Evolutionary conservation across 108 stramenopile genomes (phyloP), one percentile per base, ranked within the genome.

Genomic region (Skeletonema marinoi): DNA sequence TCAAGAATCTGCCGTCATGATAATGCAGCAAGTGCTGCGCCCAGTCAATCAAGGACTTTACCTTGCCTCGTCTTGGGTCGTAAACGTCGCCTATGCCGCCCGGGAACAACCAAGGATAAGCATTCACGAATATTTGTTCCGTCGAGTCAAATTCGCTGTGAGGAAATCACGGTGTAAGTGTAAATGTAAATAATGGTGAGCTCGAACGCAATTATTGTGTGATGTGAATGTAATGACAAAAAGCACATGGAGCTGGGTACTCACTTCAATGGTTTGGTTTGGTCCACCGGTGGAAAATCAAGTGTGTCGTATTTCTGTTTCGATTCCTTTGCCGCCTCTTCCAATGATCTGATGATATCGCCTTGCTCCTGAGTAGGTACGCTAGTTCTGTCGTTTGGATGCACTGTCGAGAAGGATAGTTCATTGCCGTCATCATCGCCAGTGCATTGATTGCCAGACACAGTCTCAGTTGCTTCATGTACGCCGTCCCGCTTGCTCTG

Each of bases 1-100:
- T 31, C 0, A 60, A 13, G 6, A 80, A 80, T 38, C 79, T 13
- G 4, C 79, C 79, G 19, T 80, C 79, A 30, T 62, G 31, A 32
- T 70, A 80, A 8, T 32, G 68, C 6, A 80, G 6, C 3, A 80
- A 12, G 33, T 80, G 74, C 12, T 32, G 44, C 5, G 74, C 75
- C 79, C 79, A 80, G 3, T 39, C 50, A 13, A 14, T 3, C 6
- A 29, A 3, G 30, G 32, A 35, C 5, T 50, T 29, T 1, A 42
- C 21, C 50, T 39, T 66, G 9, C 72, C 73, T 33, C 78, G 35
- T 31, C 17, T 58, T 25, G 11, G 11, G 30, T 80, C 69, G 33
- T 76, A 73, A 7, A 67, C 39, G 31, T 76, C 79, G 0, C 60
- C 74, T 13, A 75, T 62, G 3, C 77, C 77, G 0, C 77, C 77